Percentiles rank a stretch among this genome's conserved stretches.
Conservation (phyloP, 352 stramenopile genomes). For the Plasmopara muralis region DNA sequence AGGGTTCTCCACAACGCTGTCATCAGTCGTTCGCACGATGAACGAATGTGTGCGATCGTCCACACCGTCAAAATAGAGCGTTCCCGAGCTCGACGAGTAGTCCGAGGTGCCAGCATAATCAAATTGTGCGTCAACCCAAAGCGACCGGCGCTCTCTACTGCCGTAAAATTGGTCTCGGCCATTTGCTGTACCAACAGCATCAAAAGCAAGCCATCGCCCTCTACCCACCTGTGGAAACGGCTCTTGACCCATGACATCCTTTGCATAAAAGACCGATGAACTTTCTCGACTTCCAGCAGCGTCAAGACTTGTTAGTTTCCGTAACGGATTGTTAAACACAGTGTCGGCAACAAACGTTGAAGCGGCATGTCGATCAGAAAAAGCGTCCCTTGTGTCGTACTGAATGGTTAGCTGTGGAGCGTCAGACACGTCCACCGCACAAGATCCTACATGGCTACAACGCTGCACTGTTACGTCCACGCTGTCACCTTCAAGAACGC, state of each 20-base stretch:
- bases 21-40: slow-evolving; percentile 80
- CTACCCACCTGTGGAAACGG: slow-evolving; percentile 63
- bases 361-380: slow-evolving; percentile 39
- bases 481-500: slow-evolving; percentile 80
- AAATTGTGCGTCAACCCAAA: slow-evolving; percentile 75
- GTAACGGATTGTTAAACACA: slow-evolving; percentile 48
- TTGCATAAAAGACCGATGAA: slow-evolving; percentile 43
- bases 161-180: slow-evolving; percentile 89
- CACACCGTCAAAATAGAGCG: slow-evolving; percentile 58
- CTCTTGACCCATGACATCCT: slow-evolving; percentile 54
- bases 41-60: slow-evolving; percentile 52
- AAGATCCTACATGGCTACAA: slow-evolving; percentile 50
- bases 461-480: slow-evolving; percentile 70
- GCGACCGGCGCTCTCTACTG: slow-evolving; percentile 62
- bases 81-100: slow-evolving; percentile 65
- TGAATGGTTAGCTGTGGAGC: slow-evolving; percentile 54
- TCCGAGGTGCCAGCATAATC: slow-evolving; percentile 88
- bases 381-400: slow-evolving; percentile 69
- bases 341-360: slow-evolving; percentile 41
- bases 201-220: slow-evolving; percentile 45
- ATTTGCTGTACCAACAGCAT: slow-evolving; percentile 82
- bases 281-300: slow-evolving; percentile 31
- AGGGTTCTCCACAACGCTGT: slow-evolving; percentile 87
- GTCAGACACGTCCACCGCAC: slow-evolving; percentile 47
- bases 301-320: slow-evolving; percentile 56